Evolutionary conservation across 1,139 yeast genomes (phyloP).

Genomic region (Taphrina deformans): DNA sequence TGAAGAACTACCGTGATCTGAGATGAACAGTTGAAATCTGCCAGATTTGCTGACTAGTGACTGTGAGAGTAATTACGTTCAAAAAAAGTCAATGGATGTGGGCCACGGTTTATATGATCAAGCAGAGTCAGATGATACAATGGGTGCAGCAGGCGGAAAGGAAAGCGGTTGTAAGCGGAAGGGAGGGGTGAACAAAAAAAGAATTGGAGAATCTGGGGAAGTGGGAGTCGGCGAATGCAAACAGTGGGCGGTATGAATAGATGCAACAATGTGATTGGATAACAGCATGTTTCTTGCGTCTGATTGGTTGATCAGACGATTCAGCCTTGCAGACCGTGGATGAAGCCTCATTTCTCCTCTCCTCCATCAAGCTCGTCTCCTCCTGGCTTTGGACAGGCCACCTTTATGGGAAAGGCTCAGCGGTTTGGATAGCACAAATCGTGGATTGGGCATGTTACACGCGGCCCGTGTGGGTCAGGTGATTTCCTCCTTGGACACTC

Average conservation of each 20-base stretch:
- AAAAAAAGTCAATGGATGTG: no score
- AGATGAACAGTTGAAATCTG: no score
- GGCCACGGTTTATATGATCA: no score
- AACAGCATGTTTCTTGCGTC: neutral
- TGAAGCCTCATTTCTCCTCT: neutral
- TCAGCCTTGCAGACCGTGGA: neutral
- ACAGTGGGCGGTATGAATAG: neutral
- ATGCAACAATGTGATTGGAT: neutral
- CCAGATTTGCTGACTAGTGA: no score
- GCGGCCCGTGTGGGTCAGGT: neutral
- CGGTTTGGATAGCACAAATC: no score
- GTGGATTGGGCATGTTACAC: neutral
- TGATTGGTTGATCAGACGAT: neutral
- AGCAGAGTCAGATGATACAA: neutral
- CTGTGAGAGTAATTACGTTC: no score
- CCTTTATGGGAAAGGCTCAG: no score
- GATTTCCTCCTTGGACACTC: neutral
- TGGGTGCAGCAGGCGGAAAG: neutral
- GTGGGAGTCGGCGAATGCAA: neutral
- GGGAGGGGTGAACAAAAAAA: neutral
- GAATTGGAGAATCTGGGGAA: constrained; percentile 12
- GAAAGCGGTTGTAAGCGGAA: neutral
- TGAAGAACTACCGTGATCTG: no score
- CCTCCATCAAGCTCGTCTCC: no score
- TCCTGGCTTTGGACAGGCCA: no score